Evolutionary conservation across 495 filamentous ascomycete species (phyloP), one percentile per base, ranked within the genome.

Genomic region (Emericellopsis terricola): DNA sequence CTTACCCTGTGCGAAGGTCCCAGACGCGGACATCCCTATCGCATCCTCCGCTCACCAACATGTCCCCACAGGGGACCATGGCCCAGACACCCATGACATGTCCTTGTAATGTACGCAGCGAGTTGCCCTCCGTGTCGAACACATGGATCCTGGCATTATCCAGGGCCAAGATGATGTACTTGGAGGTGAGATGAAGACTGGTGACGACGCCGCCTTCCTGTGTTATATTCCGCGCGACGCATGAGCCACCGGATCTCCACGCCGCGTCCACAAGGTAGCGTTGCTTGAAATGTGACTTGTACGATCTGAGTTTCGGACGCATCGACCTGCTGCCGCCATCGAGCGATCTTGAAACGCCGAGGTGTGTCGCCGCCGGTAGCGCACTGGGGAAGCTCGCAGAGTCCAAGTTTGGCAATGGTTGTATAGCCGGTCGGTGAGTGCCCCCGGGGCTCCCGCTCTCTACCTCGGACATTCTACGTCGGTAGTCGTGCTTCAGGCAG

Each of bases 51-150:
- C 84, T 94, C 32, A 97, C 91, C 37, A 97, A 63, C 36, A 79
- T 81, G 52, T 97, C 86, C 38, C 80, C 91, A 81, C 86, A 93
- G 10, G 89, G 91, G 35, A 97, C 85, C 87, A 97, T 96, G 14
- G 89, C 89, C 89, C 89, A 97, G 26, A 97, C 89, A 21, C 89
- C 89, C 89, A 97, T 97, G 24, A 94, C 80, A 55, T 97, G 89
- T 18, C 89, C 89, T 47, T 84, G 75, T 10, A 97, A 65, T 2
- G 84, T 94, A 52, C 81, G 84, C 49, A 84, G 77, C 37, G 81
- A 72, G 37, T 80, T 71, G 17, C 89, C 89, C 40, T 89, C 74
- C 8, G 82, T 81, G 55, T 96, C 81, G 51, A 94, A 97, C 6
- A 97, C 83, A 52, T 96, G 91, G 26, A 97, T 96, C 53, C 86